These are phyloP conservation scores for Strobilomyces echinocephalus DNA, from an alignment of 768 basidiomycete species.

Conservation along the genomic window DNA sequence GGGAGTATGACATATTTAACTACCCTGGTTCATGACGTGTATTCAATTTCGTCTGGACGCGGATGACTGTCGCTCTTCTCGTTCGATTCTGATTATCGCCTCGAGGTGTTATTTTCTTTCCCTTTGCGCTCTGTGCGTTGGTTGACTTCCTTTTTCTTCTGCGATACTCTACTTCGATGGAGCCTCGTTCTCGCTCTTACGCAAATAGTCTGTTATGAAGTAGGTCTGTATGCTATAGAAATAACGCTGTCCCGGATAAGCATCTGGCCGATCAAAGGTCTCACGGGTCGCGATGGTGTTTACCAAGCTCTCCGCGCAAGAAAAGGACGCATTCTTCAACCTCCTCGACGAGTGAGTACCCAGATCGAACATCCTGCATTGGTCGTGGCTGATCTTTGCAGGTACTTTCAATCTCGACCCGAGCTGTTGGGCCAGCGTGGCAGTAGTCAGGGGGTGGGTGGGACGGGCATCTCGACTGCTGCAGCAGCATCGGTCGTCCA, in stretches of 20 bases:
- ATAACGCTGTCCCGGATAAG: constrained; percentile 7
- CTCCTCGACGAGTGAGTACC: constrained; percentile 68
- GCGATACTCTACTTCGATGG: constrained; percentile 21
- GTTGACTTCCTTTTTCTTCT: constrained; percentile 1
- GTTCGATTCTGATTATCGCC: constrained; percentile 22
- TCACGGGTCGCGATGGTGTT: constrained; percentile 56
- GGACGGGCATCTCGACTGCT: constrained; percentile 18
- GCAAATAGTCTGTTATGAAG: constrained; percentile 23
- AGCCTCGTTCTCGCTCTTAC: constrained; percentile 16
- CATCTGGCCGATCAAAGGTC: background rate
- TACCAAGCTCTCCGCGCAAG: constrained; percentile 55
- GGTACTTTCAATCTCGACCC: constrained; percentile 72
- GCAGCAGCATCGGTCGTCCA: constrained; percentile 41
- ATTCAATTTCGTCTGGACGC: constrained; percentile 12
- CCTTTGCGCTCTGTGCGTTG: background rate
- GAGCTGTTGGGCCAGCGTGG: constrained; percentile 46
- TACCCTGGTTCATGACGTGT: constrained; percentile 43
- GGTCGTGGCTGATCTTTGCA: constrained; percentile 24
- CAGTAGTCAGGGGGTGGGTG: constrained; percentile 12
- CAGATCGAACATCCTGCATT: background rate
- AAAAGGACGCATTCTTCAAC: constrained; percentile 79
- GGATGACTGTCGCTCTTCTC: constrained; percentile 19
- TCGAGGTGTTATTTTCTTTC: constrained; percentile 23
- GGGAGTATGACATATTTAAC: constrained; percentile 57
- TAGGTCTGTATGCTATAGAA: constrained; percentile 32